Percentiles rank a stretch among this genome's conserved stretches.
Evolutionary conservation across 139 green algal species (phyloP).

Genomic region (Nannochloris sp.): DNA sequence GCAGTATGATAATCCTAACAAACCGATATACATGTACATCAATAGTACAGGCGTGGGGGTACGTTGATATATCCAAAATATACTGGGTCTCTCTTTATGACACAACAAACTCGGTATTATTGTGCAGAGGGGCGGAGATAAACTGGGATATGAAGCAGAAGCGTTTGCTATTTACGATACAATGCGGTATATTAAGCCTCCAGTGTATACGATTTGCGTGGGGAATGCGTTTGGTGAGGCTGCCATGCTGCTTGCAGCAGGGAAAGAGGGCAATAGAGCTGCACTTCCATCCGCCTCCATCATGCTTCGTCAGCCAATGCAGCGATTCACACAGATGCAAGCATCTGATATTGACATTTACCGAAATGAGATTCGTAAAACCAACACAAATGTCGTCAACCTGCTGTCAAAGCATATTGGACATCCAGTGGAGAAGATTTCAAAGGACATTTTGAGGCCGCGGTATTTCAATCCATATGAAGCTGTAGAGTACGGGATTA

Average conservation of each 20-base stretch:
- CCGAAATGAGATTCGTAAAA: constrained; percentile 81
- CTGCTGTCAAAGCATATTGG: constrained; percentile 68
- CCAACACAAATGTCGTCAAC: constrained; percentile 73
- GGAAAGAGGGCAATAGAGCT: constrained; percentile 77
- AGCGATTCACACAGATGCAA: constrained; percentile 80
- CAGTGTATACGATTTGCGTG: constrained; percentile 83
- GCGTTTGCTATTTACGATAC: constrained; percentile 98
- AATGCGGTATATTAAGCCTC: constrained; percentile 87
- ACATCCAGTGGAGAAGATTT: constrained; percentile 70
- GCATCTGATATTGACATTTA: constrained; percentile 97
- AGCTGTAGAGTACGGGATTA: constrained; percentile 85
- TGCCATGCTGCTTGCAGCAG: constrained; percentile 87
- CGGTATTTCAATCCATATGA: constrained; percentile 88
- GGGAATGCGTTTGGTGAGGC: constrained; percentile 94
- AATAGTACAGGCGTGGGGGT: constrained; percentile 90
- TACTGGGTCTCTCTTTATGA: too few species aligned
- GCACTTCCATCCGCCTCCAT: constrained; percentile 88
- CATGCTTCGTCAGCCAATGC: constrained; percentile 95
- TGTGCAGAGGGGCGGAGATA: constrained; percentile 74
- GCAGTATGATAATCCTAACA: constrained; percentile 43
- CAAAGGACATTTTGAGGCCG: constrained; percentile 73
- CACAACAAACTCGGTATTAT: not conserved
- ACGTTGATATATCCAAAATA: constrained; percentile 19
- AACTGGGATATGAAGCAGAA: constrained; percentile 94
- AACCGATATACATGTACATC: constrained; percentile 98